Evolutionary conservation across 306 rosid species (phyloP), one percentile per base, ranked within the genome.

Genomic region (Acacia acuminata): DNA sequence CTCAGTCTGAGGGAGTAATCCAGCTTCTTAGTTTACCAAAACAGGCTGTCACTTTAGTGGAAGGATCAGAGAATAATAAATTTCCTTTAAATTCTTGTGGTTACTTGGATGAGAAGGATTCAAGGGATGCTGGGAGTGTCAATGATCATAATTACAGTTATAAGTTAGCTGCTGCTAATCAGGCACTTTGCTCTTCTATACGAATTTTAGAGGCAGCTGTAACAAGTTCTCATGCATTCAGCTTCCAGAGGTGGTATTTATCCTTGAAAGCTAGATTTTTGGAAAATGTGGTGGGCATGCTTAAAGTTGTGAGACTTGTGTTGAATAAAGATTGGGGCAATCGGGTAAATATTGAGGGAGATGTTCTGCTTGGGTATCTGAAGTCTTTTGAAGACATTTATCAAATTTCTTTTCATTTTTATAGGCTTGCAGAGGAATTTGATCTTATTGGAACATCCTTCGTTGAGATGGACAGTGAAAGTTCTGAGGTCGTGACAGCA

Each of bases 191-290:
- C 81, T 90, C 88, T 74, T 84, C 95, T 75, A 79, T 82, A 77
- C 83, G 71, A 83, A 77, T 81, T 43, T 93, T 93, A 82, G 90
- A 85, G 67, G 63, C 75, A 30, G 83, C 81, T 58, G 70, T 67
- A 56, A 63, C 73, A 71, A 73, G 68, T 22, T 86, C 79, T 75
- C 89, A 78, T 47, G 63, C 69, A 19, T 90, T 90, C 82, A 82
- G 80, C 79, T 93, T 93, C 77, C 92, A 88, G 80, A 86, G 90
- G 71, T 93, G 90, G 97, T 86, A 88, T 91, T 76, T 93, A 77
- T 88, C 83, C 10, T 79, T 89, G 79, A 84, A 92, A 86, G 88
- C 87, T 44, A 87, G 88, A 78, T 47, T 85, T 61, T 10, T 90
- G 80, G 76, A 78, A 84, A 79, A 82, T 74, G 82, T 88, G 79